Evolutionary conservation across 345 rosid genomes (phyloP), one percentile per base, ranked within the genome.

Genomic region (Acer saccharum): DNA sequence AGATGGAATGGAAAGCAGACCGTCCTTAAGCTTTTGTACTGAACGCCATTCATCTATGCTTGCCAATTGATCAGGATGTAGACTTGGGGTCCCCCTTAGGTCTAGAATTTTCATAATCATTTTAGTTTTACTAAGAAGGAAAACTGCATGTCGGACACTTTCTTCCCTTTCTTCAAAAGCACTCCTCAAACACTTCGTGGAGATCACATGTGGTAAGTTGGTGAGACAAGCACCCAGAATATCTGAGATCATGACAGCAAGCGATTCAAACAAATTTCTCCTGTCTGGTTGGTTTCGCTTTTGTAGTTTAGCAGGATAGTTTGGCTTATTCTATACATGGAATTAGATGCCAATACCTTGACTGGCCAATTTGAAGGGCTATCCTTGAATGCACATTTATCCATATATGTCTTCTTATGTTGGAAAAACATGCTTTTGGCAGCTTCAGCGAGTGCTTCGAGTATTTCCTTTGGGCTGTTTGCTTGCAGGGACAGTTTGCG

Each of bases 211-310:
- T 6, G 75, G 79, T 43, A 91, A 76, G 83, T 93, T 93, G 48
- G 93, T 88, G 72, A 95, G 92, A 81, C 98, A 95, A 57, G 97
- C 98, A 20, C 86, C 85, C 10, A 92, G 60, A 43, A 92, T 88
- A 81, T 93, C 96, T 3, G 96, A 92, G 79, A 88, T 86, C 86
- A 78, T 86, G 48, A 54, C 78, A 29, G 78, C 74, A 17, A 91
- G 69, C 44, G 61, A 82, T 75, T 80, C 89, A 32, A 92, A 86
- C 57, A 92, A 60, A 67, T 84, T 39, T 86, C 83, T 10, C 72
- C 76, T 39, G 50, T 83, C 72, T 20, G 62, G n/a, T 73, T 78
- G 54, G 78, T 81, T 39, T 78, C 65, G 76, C 80, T 70, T 54
- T 81, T 73, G 74, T 81, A 74, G 10, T 72, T 75, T 11, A 81